Percentiles rank a stretch among this genome's conserved stretches.
phyloP scores from a whole-genome alignment of 108 stramenopile species.

The Discostella pseudostelligera region DNA sequence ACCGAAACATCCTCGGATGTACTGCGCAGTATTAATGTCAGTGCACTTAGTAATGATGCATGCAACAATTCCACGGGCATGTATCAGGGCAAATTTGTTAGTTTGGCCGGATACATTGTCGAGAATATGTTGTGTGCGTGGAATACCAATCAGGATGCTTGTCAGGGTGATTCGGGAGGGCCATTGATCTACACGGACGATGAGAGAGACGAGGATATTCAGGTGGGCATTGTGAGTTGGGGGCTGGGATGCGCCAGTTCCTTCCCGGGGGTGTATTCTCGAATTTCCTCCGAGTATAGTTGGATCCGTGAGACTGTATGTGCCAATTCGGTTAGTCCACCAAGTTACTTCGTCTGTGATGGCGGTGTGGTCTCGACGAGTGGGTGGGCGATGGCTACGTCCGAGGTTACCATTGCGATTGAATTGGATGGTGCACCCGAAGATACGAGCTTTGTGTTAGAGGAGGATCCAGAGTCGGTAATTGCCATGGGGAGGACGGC shows the following conservation, averaged over 20 bases:
- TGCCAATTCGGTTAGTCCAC: slow-evolving; percentile 30
- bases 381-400: neutral
- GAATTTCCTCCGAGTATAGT: slow-evolving; percentile 24
- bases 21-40: slow-evolving; percentile 32
- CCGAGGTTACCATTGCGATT: slow-evolving; percentile 29
- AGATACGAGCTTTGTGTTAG: slow-evolving; percentile 32
- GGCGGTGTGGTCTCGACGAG: neutral
- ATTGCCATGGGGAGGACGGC: neutral
- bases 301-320: slow-evolving; percentile 39
- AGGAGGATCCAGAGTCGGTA: slow-evolving; percentile 7
- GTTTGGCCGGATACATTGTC: slow-evolving; percentile 43
- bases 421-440: slow-evolving; percentile 28
- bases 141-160: slow-evolving; percentile 41
- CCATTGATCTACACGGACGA: slow-evolving; percentile 32
- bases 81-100: slow-evolving; percentile 24
- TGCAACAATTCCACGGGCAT: slow-evolving; percentile 26
- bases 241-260: slow-evolving; percentile 17
- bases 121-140: slow-evolving; percentile 69
- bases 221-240: slow-evolving; percentile 47
- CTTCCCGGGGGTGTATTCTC: slow-evolving; percentile 26
- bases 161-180: slow-evolving; percentile 52
- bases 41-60: slow-evolving; percentile 23
- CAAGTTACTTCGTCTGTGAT: slow-evolving; percentile 28
- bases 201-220: slow-evolving; percentile 25
- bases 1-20: slow-evolving; percentile 16